Conservation (phyloP, 108 stramenopile species). For the Bacterosira constricta region DNA sequence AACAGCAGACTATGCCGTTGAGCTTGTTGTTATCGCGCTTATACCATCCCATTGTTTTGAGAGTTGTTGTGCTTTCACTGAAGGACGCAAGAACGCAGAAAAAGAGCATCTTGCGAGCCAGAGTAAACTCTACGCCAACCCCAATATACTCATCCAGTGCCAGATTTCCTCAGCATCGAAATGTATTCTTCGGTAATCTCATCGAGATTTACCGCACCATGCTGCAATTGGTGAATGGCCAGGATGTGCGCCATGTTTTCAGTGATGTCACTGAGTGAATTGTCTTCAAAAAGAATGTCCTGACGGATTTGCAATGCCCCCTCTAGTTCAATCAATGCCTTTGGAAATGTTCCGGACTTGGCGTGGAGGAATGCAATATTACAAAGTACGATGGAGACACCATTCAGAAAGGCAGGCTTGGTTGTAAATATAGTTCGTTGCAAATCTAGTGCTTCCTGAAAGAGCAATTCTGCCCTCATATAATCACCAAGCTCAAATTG, state of each 20-base stretch:
- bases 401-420: constrained; percentile 29
- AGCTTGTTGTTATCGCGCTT: no score
- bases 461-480: constrained; percentile 26
- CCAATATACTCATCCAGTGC: neutral
- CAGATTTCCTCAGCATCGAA: constrained; percentile 26
- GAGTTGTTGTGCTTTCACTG: no score
- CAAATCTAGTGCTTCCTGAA: constrained; percentile 44
- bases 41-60: no score
- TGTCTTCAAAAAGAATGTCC: constrained; percentile 37
- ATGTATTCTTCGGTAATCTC: constrained; percentile 46
- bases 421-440: constrained; percentile 36
- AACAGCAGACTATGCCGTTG: no score
- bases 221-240: constrained; percentile 45
- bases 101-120: no score
- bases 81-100: no score
- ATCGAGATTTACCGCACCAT: constrained; percentile 39
- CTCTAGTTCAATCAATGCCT: constrained; percentile 47
- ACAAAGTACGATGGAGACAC: constrained; percentile 31
- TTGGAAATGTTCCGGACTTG: constrained; percentile 37
- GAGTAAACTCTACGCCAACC: no score
- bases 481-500: constrained; percentile 34
- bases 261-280: constrained; percentile 17
- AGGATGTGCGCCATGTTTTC: constrained; percentile 48
- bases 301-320: constrained; percentile 47
- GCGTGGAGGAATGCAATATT: constrained; percentile 48